phyloP scores from a whole-genome alignment of 306 rosid species.

The Dalbergia cochinchinensis region DNA sequence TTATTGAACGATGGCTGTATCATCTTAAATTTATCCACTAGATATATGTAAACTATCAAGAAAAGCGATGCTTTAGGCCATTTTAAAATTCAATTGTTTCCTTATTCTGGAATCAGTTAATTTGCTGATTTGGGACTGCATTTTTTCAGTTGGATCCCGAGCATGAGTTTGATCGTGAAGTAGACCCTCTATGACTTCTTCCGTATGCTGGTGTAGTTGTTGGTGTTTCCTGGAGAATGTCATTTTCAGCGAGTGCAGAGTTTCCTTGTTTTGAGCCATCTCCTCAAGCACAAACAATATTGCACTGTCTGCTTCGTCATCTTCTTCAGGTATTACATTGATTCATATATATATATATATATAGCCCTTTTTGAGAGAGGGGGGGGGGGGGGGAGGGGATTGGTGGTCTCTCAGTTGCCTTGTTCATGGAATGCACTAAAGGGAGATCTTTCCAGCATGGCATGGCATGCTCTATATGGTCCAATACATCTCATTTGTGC shows the following conservation, averaged over 20 bases:
- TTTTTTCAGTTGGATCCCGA: constrained; percentile 93
- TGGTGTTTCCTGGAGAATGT: constrained; percentile 94
- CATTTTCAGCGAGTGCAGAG: constrained; percentile 94
- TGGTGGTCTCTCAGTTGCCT: constrained; percentile 32
- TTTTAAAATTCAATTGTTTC: constrained; percentile 34
- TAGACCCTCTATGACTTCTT: constrained; percentile 96
- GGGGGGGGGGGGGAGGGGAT: not conserved
- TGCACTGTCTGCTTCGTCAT: constrained; percentile 94
- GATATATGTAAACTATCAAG: constrained; percentile 19
- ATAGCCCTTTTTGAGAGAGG: no score
- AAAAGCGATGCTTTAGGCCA: constrained; percentile 12
- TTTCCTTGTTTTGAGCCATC: constrained; percentile 99
- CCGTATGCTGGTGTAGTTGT: constrained; percentile 97
- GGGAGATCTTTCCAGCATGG: not conserved
- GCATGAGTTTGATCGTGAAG: constrained; percentile 99
- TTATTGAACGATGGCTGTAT: constrained; percentile 23
- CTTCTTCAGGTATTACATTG: constrained; percentile 86
- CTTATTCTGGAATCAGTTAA: constrained; percentile 37
- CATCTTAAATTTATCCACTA: constrained; percentile 40
- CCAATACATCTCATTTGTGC: constrained; percentile 26
- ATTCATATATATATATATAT: not conserved
- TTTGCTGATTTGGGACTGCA: constrained; percentile 42
- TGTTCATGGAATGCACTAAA: constrained; percentile 21
- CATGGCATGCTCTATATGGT: not conserved
- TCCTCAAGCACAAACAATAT: constrained; percentile 98